Evolutionary conservation across 2,329 filamentous ascomycete genomes (phyloP).

Genomic region (Aureobasidium sp.): DNA sequence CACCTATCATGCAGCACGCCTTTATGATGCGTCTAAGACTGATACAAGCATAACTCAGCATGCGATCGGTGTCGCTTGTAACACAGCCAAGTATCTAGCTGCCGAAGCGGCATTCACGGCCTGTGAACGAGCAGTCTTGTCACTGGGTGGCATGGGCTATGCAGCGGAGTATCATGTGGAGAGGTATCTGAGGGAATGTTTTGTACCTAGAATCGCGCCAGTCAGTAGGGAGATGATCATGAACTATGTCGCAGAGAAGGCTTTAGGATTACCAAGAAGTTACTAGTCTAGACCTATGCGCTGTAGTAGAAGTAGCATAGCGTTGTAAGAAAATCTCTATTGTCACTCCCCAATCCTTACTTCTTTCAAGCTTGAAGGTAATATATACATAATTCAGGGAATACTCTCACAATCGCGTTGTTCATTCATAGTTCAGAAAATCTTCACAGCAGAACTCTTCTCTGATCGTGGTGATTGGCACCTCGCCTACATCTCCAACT

Average conservation of each 20-base stretch:
- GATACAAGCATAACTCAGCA: conserved; percentile 37
- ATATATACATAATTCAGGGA: too few relatives aligned
- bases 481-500: neutral
- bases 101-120: conserved; percentile 55
- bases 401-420: neutral
- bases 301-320: neutral
- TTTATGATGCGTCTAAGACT: conserved; percentile 47
- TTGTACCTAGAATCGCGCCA: conserved; percentile 54
- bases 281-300: conserved; percentile 41
- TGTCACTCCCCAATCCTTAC: neutral
- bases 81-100: conserved; percentile 51
- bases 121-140: conserved; percentile 52
- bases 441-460: neutral
- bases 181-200: conserved; percentile 51
- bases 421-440: neutral
- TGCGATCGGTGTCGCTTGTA: conserved; percentile 48
- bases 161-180: conserved; percentile 57
- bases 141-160: conserved; percentile 57
- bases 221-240: conserved; percentile 42
- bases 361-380: neutral
- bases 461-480: neutral
- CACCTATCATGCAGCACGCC: conserved; percentile 53
- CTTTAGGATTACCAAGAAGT: conserved; percentile 58
- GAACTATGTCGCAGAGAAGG: conserved; percentile 31
- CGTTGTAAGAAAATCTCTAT: neutral